Evolutionary conservation across 208 protist species (phyloP), one percentile per base, ranked within the genome.

Genomic region (Trypanosoma conorhini): DNA sequence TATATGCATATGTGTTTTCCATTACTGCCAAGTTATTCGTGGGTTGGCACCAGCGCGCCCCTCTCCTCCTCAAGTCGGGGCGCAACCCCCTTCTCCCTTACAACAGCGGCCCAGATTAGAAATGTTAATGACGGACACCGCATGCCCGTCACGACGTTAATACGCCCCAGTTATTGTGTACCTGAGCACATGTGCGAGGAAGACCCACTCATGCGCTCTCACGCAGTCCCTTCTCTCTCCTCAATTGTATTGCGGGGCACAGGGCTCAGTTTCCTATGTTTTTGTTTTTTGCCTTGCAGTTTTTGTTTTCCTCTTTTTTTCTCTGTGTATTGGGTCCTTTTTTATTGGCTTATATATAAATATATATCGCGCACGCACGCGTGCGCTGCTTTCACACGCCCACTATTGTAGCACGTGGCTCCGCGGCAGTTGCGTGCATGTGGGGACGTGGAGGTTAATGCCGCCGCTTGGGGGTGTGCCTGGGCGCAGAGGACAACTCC

Each of bases 11-110:
- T n/a, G 1, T 31, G 3, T 61, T 12, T 56, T 26, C 9, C 9
- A 26, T 57, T 33, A 57, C 52, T 57, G 52, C 28, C 52, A n/a
- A 57, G n/a, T 57, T 57, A 57, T 57, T n/a, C 26, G 52, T 57
- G 21, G 52, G 52, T 24, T 57, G 42, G 42, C 42, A 46, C 42
- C 42, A 46, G 17, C 42, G 42, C 42, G 42, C 42, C 42, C 13
- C 17, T 26, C 26, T 26, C 50, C 50, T n/a, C 42, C 42, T 46
- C 42, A 10, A 46, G 8, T 19, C n/a, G 50, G 17, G 17, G 17
- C 9, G 22, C 50, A 54, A 5, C 19, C 17, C 50, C 9, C n/a
- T 54, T 46, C 33, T 38, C 33, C 33, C 33, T 46, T 46, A 46
- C 42, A 46, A 46, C 42, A 19, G 42, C 17, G 42, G 42, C 17